Evolutionary conservation across 208 protist species (phyloP), one percentile per base, ranked within the genome.

Genomic region (Trypanosomatidae sp.): DNA sequence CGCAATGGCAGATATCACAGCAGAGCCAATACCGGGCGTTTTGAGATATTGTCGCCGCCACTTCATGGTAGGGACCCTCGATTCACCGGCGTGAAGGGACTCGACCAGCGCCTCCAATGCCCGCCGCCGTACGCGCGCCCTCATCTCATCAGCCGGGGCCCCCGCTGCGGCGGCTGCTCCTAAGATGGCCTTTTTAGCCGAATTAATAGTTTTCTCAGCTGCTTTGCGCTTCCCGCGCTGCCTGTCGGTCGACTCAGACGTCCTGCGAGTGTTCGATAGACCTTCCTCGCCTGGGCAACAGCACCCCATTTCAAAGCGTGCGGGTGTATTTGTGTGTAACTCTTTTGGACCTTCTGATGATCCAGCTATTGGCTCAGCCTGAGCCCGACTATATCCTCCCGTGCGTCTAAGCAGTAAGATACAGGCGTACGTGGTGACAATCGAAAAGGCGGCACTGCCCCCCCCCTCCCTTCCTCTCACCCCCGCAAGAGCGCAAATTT

Each of bases 1-100:
- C 39, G 49, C 77, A 43, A 80, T 62, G 50, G 25, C 81, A 60
- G 55, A 72, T 22, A 60, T 58, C 17, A 79, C 77, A 3, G 71
- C 69, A 7, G 72, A 47, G 5, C 89, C 89, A 56, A 91, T 81
- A 13, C 74, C 76, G 6, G 81, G 75, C 3, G 76, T 71, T 43
- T 81, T 87, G 7, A 86, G 62, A 75, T 89, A 88, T 74, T 88
- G 79, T 15, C 77, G 66, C 2, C 89, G 74, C 89, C 89, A 94
- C 53, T 75, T 82, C 5, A 77, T 62, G 0, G 79, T 79, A 0
- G 89, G 89, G 6, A 91, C 77, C 39, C 83, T 66, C 25, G 66
- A 15, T 52, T 85, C 77, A 13, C 77, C 70, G 47, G 62, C 55
- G 9, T 77, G 62, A 25, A 88, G 74, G 30, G 72, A 80, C 33